These are phyloP conservation scores for Picea abies DNA, from an alignment of 83 land plant genomes.

Conservation along the genomic window DNA sequence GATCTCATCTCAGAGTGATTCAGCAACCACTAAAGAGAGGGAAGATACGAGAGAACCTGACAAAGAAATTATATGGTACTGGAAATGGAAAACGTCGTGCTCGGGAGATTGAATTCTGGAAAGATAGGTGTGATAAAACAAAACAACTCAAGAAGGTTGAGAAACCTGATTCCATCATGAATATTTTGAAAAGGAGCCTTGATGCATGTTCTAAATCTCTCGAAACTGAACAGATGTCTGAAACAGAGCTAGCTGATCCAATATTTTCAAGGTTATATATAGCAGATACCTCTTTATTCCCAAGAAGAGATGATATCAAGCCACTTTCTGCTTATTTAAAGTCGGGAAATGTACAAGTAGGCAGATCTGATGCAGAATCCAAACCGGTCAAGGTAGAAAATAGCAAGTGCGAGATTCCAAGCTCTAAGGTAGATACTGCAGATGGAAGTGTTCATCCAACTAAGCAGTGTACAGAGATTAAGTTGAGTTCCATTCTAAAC, in stretches of 20 bases:
- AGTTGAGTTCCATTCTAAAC: neutral
- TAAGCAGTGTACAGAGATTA: neutral
- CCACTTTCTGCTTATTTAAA: conserved; percentile 50
- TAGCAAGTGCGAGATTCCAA: neutral
- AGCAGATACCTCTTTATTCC: conserved; percentile 92
- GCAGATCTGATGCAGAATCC: neutral
- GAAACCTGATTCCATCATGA: conserved; percentile 53
- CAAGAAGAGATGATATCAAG: conserved; percentile 72
- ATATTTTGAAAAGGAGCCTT: conserved; percentile 40
- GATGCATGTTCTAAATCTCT: conserved; percentile 11
- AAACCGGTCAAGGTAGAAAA: neutral
- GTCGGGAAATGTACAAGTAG: conserved; percentile 13
- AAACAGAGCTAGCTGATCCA: conserved; percentile 33
- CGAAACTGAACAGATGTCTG: conserved; percentile 16
- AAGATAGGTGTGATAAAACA: conserved; percentile 46
- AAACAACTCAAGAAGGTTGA: conserved; percentile 61
- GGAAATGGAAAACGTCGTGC: conserved; percentile 52
- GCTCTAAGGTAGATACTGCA: neutral
- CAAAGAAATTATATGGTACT: no score
- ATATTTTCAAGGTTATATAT: conserved; percentile 83
- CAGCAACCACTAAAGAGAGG: no score
- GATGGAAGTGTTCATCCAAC: conserved; percentile 1
- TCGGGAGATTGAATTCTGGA: conserved; percentile 96
- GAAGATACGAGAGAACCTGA: no score
- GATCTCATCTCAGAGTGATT: no score